phyloP scores from a whole-genome alignment of 2,329 filamentous ascomycete species.

The Tricladium varicosporioides region DNA sequence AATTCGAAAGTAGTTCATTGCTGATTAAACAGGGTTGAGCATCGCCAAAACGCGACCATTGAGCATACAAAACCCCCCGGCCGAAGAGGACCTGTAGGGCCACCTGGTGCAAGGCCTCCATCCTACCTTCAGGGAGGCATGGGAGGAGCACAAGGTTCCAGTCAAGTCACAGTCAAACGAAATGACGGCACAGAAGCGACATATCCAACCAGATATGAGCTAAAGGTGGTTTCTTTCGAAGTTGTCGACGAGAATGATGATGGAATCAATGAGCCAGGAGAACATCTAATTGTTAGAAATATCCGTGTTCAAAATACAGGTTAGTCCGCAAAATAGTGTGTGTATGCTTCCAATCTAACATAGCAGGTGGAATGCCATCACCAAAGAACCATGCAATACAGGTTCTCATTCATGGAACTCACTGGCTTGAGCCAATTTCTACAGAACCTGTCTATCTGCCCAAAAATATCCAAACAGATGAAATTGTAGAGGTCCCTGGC shows the following conservation, averaged over 20 bases:
- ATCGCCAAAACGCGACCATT: slow-evolving; percentile 4
- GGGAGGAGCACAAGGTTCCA: slow-evolving; percentile 3
- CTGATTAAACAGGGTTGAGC: not conserved
- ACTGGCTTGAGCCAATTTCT: slow-evolving; percentile 7
- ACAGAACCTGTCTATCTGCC: slow-evolving; percentile 11
- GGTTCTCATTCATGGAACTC: slow-evolving; percentile 11
- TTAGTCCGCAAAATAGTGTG: not conserved
- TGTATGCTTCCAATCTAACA: not conserved
- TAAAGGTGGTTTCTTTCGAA: slow-evolving; percentile 14
- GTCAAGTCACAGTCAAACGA: slow-evolving; percentile 4
- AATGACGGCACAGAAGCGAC: slow-evolving; percentile 3
- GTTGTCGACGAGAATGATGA: slow-evolving; percentile 17
- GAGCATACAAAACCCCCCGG: slow-evolving; percentile 4
- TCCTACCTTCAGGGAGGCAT: not conserved
- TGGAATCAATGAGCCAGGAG: slow-evolving; percentile 17
- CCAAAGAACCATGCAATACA: slow-evolving; percentile 1
- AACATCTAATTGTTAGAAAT: slow-evolving; percentile 10
- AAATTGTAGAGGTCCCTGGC: slow-evolving; percentile 7
- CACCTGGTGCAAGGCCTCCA: not conserved
- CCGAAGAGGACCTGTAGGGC: not conserved
- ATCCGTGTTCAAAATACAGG: slow-evolving; percentile 15
- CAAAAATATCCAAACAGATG: slow-evolving; percentile 7
- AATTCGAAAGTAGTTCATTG: not conserved
- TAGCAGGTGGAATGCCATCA: slow-evolving; percentile 8
- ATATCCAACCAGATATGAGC: slow-evolving; percentile 8